Evolutionary conservation across 2,329 filamentous ascomycete species (phyloP).

Genomic region (Aspergillus terreus): DNA sequence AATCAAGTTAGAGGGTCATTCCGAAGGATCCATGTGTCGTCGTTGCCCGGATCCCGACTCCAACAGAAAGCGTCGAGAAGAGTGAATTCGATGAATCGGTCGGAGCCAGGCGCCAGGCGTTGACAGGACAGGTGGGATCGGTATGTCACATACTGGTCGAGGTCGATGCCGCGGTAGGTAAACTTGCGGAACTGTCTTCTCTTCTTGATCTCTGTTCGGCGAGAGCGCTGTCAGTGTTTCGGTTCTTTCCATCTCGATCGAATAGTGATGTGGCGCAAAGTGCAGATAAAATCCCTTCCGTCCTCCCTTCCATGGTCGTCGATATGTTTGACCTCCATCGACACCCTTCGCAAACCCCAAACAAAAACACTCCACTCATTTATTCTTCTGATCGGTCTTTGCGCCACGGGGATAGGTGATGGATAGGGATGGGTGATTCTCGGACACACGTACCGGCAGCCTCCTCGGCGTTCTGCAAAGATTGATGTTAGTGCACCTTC

Average conservation of each 20-base stretch:
- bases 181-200: slow-evolving; percentile 99
- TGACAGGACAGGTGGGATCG: slow-evolving; percentile 7
- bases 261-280: neutral
- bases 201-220: slow-evolving; percentile 85
- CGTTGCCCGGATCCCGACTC: slow-evolving; percentile 7
- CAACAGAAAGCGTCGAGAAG: slow-evolving; percentile 1
- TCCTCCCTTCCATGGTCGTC: neutral
- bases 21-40: slow-evolving; percentile 10
- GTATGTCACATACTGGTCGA: slow-evolving; percentile 79
- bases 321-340: slow-evolving; percentile 12
- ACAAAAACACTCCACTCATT: neutral
- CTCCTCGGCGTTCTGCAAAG: slow-evolving; percentile 83
- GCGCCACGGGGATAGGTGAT: slow-evolving; percentile 10
- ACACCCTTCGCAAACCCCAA: slow-evolving; percentile 5
- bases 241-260: slow-evolving; percentile 9
- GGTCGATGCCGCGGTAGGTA: slow-evolving; percentile 98
- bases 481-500: slow-evolving; percentile 33
- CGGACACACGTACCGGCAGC: slow-evolving; percentile 65
- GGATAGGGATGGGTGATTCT: slow-evolving; percentile 14
- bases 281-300: slow-evolving; percentile 7
- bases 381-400: neutral
- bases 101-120: slow-evolving; percentile 10
- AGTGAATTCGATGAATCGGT: slow-evolving; percentile 11
- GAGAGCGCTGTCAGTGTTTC: slow-evolving; percentile 30
- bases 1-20: neutral